A percentile compares a stretch with the other conserved stretches of the same genome.
phyloP scores from a whole-genome alignment of 805 yeast genomes.

The Lachancea quebecensis region DNA sequence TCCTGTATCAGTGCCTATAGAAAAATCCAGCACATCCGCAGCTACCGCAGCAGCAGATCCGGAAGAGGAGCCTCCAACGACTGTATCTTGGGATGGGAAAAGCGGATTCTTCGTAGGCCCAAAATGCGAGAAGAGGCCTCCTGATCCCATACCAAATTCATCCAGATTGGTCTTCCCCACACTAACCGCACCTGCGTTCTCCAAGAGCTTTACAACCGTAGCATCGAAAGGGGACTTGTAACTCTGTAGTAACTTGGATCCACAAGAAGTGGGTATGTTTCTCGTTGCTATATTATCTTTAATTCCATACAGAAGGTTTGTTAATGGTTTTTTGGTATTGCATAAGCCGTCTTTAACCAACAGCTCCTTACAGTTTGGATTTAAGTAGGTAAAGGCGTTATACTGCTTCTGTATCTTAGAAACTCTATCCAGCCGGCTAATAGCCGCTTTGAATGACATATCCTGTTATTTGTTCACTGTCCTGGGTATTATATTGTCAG shows the following conservation, averaged over 20 bases:
- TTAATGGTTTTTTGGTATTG: constrained; percentile 15
- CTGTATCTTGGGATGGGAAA: constrained; percentile 32
- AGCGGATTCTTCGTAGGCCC: constrained; percentile 57
- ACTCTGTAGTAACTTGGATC: constrained; percentile 52
- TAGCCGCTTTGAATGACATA: constrained; percentile 14
- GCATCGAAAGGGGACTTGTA: constrained; percentile 78
- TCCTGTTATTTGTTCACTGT: neutral
- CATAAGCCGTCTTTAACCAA: constrained; percentile 5
- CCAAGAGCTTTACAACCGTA: constrained; percentile 55
- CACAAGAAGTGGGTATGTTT: constrained; percentile 68
- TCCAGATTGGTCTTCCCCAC: constrained; percentile 89
- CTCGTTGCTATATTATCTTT: constrained; percentile 79
- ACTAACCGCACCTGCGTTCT: constrained; percentile 43
- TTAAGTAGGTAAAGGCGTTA: constrained; percentile 39
- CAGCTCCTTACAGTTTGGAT: constrained; percentile 17
- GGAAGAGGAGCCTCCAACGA: constrained; percentile 91
- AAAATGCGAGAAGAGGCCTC: constrained; percentile 46
- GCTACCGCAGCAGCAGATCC: constrained; percentile 94
- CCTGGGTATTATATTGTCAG: too few species aligned
- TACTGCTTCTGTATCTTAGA: constrained; percentile 24
- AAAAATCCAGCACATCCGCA: constrained; percentile 52
- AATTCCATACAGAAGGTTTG: constrained; percentile 39
- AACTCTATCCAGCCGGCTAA: constrained; percentile 11
- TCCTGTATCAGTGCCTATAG: constrained; percentile 95
- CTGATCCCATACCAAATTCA: constrained; percentile 96